These are phyloP conservation scores for Neonectria hederae DNA, from an alignment of 2,329 filamentous ascomycete genomes.

Conservation along the genomic window DNA sequence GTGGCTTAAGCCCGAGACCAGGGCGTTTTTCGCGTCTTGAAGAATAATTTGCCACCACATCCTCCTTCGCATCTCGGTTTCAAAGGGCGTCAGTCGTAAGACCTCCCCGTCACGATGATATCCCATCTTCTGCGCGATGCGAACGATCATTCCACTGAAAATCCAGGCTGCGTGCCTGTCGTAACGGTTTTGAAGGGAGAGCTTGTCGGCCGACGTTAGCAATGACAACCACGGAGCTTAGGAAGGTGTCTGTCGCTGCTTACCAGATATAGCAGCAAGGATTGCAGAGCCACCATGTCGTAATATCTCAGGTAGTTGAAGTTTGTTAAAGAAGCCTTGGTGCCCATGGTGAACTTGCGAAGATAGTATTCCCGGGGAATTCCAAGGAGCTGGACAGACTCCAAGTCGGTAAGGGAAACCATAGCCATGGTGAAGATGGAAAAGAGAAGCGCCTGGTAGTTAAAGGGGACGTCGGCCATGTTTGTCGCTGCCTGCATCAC, in stretches of 20 bases:
- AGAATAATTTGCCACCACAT: constrained; percentile 73
- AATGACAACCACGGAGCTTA: not conserved
- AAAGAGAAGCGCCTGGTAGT: constrained; percentile 68
- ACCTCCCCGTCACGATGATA: constrained; percentile 67
- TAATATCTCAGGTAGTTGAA: constrained; percentile 65
- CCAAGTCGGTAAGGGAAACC: constrained; percentile 62
- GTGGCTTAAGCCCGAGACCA: constrained; percentile 64
- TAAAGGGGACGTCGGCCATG: constrained; percentile 61
- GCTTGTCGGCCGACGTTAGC: constrained; percentile 46
- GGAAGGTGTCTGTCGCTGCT: not conserved
- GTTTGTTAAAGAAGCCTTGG: constrained; percentile 56
- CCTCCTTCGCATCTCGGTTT: constrained; percentile 70
- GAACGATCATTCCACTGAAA: constrained; percentile 65
- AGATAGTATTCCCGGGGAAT: constrained; percentile 57
- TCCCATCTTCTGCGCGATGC: constrained; percentile 73
- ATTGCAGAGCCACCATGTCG: constrained; percentile 65
- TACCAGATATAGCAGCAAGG: constrained; percentile 66
- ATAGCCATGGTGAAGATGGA: constrained; percentile 70
- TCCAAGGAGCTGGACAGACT: constrained; percentile 63
- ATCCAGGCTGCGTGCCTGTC: constrained; percentile 67
- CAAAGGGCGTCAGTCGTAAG: constrained; percentile 65
- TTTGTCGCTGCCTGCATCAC: constrained; percentile 68
- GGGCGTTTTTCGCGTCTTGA: constrained; percentile 63
- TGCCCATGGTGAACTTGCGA: constrained; percentile 59
- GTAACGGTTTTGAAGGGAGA: constrained; percentile 63